These are phyloP conservation scores for Boletus subcaerulescens DNA, from an alignment of 768 basidiomycete species.

Conservation along the genomic window DNA sequence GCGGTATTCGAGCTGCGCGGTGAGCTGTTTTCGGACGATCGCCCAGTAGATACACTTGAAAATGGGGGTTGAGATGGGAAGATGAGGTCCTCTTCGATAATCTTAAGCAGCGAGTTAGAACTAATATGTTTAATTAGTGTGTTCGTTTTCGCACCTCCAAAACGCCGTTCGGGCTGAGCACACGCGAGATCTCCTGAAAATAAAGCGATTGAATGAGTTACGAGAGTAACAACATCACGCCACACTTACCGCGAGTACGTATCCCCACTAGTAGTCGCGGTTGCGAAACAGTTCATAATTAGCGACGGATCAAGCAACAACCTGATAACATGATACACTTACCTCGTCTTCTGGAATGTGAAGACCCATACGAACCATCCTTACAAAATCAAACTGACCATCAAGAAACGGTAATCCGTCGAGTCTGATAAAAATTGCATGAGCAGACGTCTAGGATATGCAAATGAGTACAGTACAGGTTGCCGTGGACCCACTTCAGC, in stretches of 20 bases:
- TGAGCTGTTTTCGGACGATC: slow-evolving; percentile 23
- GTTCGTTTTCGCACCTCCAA: slow-evolving; percentile 51
- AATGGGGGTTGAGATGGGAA: slow-evolving; percentile 48
- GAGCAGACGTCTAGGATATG: slow-evolving; percentile 1
- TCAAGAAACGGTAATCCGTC: slow-evolving; percentile 60
- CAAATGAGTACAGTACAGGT: slow-evolving; percentile 46
- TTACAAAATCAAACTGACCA: slow-evolving; percentile 61
- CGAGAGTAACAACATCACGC: slow-evolving; percentile 9
- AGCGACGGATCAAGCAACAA: slow-evolving; percentile 6
- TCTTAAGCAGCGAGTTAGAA: slow-evolving; percentile 36
- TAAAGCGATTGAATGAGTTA: slow-evolving; percentile 13
- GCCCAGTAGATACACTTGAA: slow-evolving; percentile 6
- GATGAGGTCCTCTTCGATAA: slow-evolving; percentile 71
- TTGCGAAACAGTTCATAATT: slow-evolving; percentile 13
- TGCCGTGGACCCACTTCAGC: slow-evolving; percentile 64
- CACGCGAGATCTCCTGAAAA: slow-evolving; percentile 61
- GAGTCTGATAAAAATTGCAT: slow-evolving; percentile 41
- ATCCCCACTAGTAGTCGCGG: slow-evolving; percentile 50
- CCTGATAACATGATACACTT: slow-evolving; percentile 10
- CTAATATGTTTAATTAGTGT: not conserved
- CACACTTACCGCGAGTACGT: slow-evolving; percentile 54
- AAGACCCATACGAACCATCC: slow-evolving; percentile 60
- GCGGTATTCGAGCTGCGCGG: slow-evolving; percentile 29
- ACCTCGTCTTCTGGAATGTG: slow-evolving; percentile 74
- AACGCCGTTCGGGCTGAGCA: slow-evolving; percentile 58